Evolutionary conservation across 1,284 basidiomycete species (phyloP), one percentile per base, ranked within the genome.

Genomic region (Boletellus deceptivus): DNA sequence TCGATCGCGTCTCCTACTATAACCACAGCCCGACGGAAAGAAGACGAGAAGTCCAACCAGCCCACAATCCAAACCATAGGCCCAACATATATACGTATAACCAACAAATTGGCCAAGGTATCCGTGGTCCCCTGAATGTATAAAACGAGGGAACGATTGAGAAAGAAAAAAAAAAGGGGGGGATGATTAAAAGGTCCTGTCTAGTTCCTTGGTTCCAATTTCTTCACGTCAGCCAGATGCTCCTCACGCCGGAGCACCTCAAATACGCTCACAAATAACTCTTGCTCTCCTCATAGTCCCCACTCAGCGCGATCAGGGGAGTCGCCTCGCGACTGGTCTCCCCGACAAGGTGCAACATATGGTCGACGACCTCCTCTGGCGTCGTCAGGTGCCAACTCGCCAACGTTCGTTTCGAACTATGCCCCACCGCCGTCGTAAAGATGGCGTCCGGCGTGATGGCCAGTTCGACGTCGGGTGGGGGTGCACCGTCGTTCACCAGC

Each of bases 321-420:
- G 17, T 37, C 31, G 3, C 7, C 1, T 41, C 49, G 27, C 29
- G 46, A 27, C 49, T 48, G 17, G 50, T 48, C 52, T 70, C 65
- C 20, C 67, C 66, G 29, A 76, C 72, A 46, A 83, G 72, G 47
- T 77, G 68, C 50, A 88, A 67, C 78, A 91, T 82, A 60, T 84
- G 79, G 11, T 84, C 82, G 25, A 91, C 79, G 55, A 91, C 78
- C 72, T 90, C 89, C 50, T 78, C 77, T 16, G 88, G 84, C 38
- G 81, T 81, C 53, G 89, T 92, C 50, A 95, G 88, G 71, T 94
- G 92, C 91, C 92, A 95, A 42, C 79, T 80, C 13, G 91, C 93
- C 50, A 93, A 74, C 45, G 93, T 95, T 63, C 89, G 83, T 74
- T 95, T 95, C 60, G 83, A 85, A 58, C 84, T 84, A 55, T 89